Evolutionary conservation across 2,329 filamentous ascomycete genomes (phyloP).

Genomic region (Phaeophleospora eucalypticola): DNA sequence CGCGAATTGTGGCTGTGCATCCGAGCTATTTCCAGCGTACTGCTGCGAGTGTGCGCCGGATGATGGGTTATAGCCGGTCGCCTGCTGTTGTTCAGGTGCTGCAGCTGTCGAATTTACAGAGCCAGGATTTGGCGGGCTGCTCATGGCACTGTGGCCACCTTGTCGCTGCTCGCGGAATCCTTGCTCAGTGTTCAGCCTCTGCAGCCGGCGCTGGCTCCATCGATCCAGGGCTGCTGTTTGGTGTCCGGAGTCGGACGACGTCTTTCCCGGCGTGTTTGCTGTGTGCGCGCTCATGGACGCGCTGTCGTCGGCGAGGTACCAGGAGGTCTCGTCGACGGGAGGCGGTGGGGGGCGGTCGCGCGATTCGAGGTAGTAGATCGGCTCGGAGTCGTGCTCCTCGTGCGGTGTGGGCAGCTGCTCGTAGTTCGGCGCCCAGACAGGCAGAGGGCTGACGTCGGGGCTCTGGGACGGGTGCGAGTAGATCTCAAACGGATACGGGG

Average conservation of each 20-base stretch:
- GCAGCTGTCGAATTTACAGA: slow-evolving; percentile 10
- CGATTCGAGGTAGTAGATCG: slow-evolving; percentile 1
- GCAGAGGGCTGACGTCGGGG: slow-evolving; percentile 15
- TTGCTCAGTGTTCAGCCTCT: slow-evolving; percentile 38
- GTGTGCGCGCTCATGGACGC: slow-evolving; percentile 29
- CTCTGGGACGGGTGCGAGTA: neutral
- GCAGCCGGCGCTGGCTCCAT: slow-evolving; percentile 36
- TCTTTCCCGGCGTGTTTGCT: slow-evolving; percentile 25
- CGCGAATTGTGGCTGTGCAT: slow-evolving; percentile 29
- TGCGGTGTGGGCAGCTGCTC: slow-evolving; percentile 22
- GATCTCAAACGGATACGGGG: neutral
- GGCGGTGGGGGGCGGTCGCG: neutral
- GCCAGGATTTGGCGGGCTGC: neutral
- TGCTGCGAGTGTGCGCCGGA: neutral
- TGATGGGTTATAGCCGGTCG: neutral
- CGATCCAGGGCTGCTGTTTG: slow-evolving; percentile 30
- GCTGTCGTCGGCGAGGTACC: slow-evolving; percentile 6
- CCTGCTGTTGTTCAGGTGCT: slow-evolving; percentile 3
- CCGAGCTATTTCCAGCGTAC: slow-evolving; percentile 8
- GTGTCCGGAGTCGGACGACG: slow-evolving; percentile 33
- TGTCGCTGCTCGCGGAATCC: slow-evolving; percentile 37
- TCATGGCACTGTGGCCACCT: slow-evolving; percentile 23
- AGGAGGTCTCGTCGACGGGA: neutral
- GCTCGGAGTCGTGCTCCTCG: slow-evolving; percentile 15
- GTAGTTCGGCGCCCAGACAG: slow-evolving; percentile 22